Evolutionary conservation across 805 yeast genomes (phyloP), one percentile per base, ranked within the genome.

Genomic region (Cyberlindnera sargentensis): DNA sequence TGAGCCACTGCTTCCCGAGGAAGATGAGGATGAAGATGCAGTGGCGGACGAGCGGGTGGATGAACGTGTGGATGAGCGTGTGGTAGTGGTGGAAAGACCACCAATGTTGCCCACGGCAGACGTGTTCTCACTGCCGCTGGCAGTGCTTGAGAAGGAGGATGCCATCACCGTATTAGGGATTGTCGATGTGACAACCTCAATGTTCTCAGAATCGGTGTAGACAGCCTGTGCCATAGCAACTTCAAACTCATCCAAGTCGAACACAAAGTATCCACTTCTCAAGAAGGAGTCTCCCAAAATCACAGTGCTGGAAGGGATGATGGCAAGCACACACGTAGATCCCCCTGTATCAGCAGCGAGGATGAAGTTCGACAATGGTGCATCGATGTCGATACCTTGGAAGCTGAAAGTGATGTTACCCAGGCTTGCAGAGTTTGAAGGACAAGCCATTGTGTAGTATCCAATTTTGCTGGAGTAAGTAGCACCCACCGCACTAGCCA

Each of bases 151-250:
- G 10, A 8, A 8, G 10, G 31, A 29, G 31, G 10, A 10, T 10
- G 80, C 84, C 3, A 58, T 54, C 3, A 60, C 58, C 1, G 82
- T 82, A 33, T 70, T 63, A n/a, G 85, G 84, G 37, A 80, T 71
- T 9, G 67, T 48, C 2, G 57, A 45, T 4, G 63, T 47, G 34
- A 81, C 71, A 8, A 62, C 66, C 42, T 76, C 78, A 37, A 79
- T 68, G 44, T 75, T 60, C 36, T 60, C 64, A 5, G 56, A 59
- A 25, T 46, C 49, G 6, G 71, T 51, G 30, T 43, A 59, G 36
- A 60, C 65, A 3, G 71, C 80, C 47, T 70, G 75, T 4, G 79
- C 80, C 42, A 76, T 33, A 1, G 71, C 70, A 25, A 75, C 51
- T 42, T 67, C 66, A 27, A 61, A 52, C 34, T 65, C 61, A 31